A percentile compares a stretch with the other conserved stretches of the same genome.
Evolutionary conservation across 139 green algal genomes (phyloP).

Genomic region (Chlorella vulgaris): DNA sequence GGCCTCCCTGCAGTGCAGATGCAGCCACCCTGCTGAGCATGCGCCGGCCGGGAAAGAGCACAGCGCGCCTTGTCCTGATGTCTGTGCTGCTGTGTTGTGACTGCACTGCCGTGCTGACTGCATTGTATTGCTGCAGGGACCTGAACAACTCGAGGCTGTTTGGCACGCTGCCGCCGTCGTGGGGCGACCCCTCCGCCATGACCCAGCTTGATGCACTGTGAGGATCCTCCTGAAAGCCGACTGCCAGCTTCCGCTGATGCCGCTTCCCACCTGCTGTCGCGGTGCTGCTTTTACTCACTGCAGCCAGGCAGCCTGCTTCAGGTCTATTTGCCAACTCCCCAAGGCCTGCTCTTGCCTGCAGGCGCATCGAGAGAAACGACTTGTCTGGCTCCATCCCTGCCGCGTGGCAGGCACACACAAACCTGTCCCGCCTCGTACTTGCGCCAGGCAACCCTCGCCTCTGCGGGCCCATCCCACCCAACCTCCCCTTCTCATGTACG

Average conservation of each 20-base stretch:
- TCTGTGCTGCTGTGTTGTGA: background rate
- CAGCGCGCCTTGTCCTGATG: background rate
- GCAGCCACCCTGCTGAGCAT: no score
- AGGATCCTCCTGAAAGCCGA: background rate
- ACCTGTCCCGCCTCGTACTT: constrained; percentile 27
- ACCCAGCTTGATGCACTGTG: constrained; percentile 7
- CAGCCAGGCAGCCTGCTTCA: background rate
- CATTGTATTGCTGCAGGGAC: background rate
- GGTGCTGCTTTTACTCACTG: background rate
- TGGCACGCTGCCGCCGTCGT: constrained; percentile 31
- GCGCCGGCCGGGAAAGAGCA: background rate
- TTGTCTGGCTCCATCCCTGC: constrained; percentile 16
- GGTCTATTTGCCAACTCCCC: background rate
- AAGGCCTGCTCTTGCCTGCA: background rate
- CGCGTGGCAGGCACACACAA: background rate
- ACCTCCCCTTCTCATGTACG: constrained; percentile 26
- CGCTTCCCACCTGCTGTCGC: background rate
- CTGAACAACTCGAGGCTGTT: constrained; percentile 2
- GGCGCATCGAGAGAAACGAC: constrained; percentile 22
- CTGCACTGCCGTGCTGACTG: background rate
- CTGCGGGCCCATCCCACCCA: constrained; percentile 10
- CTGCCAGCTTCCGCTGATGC: background rate
- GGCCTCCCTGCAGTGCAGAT: no score
- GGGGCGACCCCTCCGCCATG: constrained; percentile 1
- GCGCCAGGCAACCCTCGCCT: constrained; percentile 34